Evolutionary conservation across 352 stramenopile species (phyloP), one percentile per base, ranked within the genome.

Genomic region (Phytopythium sindhum): DNA sequence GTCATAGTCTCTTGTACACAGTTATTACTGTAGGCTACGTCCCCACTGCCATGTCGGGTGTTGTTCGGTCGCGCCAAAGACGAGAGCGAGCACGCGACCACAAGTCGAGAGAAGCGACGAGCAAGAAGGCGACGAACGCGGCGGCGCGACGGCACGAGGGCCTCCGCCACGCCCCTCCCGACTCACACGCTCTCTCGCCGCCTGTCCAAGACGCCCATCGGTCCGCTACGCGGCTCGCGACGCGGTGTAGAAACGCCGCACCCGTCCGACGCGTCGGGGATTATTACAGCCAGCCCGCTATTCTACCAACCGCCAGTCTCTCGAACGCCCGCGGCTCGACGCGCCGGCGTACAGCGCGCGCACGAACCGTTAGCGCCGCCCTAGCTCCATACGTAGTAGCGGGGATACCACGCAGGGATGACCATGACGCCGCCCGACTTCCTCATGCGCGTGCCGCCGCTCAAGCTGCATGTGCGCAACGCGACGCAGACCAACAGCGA

Each of bases 401-500:
- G 26, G 50, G 11, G 14, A 23, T 23, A 28, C n/a, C 51, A 23
- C 39, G 1, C 9, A 33, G n/a, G 47, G 24, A 59, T 57, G 56
- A 37, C 23, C 44, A 78, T 78, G 70, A 80, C 68, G 63, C 70
- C 73, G 56, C 73, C 73, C 47, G 73, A 80, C 31, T 80, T 80
- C 57, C 54, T 80, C 19, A 47, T 80, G 64, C 73, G 73, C 33
- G 67, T 80, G 62, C 65, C 73, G 54, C 79, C 79, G 63, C 79
- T 88, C 54, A 86, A 86, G 63, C 59, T 88, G 31, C 77, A 85
- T 50, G 79, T 88, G 65, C 74, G 79, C 70, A 84, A 78, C 58
- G 77, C 73, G 50, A 88, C 79, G 15, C 79, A 88, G 52, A 78
- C 70, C 9, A 79, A 81, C 33, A 75, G 69, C 56, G 77, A 86